A percentile compares a stretch with the other conserved stretches of the same genome.
Evolutionary conservation across 768 basidiomycete genomes (phyloP).

Genomic region (Sutorius australiensis): DNA sequence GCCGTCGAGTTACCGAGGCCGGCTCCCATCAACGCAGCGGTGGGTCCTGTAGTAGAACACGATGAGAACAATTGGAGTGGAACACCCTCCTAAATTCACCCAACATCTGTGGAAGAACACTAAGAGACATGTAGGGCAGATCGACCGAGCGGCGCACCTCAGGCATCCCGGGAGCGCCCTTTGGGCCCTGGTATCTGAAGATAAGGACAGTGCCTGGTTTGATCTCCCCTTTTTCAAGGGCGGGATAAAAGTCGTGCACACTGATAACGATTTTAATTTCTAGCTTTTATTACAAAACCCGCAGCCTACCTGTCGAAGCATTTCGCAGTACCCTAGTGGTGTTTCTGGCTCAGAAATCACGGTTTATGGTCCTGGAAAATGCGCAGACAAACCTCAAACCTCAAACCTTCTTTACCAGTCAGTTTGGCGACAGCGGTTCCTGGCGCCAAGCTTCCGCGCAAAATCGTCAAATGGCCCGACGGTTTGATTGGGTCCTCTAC

Average conservation of each 20-base stretch:
- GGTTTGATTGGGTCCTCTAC: slow-evolving; percentile 79
- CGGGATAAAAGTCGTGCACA: slow-evolving; percentile 66
- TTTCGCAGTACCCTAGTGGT: slow-evolving; percentile 60
- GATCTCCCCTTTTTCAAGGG: slow-evolving; percentile 71
- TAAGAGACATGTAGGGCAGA: background rate
- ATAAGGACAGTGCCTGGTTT: slow-evolving; percentile 72
- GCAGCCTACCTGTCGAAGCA: slow-evolving; percentile 64
- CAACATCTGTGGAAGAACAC: slow-evolving; percentile 37
- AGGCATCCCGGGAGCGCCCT: slow-evolving; percentile 91
- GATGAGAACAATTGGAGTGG: background rate
- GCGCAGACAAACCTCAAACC: slow-evolving; percentile 59
- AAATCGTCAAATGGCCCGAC: slow-evolving; percentile 83
- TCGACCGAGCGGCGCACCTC: slow-evolving; percentile 42
- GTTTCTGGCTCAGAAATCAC: background rate
- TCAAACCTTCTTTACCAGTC: slow-evolving; percentile 87
- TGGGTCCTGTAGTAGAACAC: slow-evolving; percentile 49
- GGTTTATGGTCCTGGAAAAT: background rate
- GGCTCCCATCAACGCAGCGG: slow-evolving; percentile 80
- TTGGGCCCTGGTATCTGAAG: slow-evolving; percentile 87
- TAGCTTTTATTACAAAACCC: background rate
- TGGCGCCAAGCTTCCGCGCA: slow-evolving; percentile 87
- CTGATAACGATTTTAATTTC: slow-evolving; percentile 30
- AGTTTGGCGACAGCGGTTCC: slow-evolving; percentile 88
- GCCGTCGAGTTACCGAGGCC: slow-evolving; percentile 75
- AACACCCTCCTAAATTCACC: slow-evolving; percentile 26